phyloP scores from a whole-genome alignment of 1,284 basidiomycete genomes.

The Pseudozyma tsukubaensis region DNA sequence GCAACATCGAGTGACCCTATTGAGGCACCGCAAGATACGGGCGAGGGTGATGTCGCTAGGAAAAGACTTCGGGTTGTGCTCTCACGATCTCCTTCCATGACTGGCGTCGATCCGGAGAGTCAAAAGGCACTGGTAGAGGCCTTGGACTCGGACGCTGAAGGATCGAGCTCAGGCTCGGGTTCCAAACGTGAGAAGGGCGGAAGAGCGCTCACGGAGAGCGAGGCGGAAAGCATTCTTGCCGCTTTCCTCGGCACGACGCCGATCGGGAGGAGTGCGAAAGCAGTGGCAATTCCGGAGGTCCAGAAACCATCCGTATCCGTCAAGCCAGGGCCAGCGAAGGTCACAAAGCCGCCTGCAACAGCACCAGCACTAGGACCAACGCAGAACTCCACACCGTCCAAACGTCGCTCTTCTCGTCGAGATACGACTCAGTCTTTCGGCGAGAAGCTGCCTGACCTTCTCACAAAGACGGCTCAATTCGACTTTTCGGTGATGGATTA shows the following conservation, averaged over 20 bases:
- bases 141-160: slow-evolving; percentile 13
- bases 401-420: slow-evolving; percentile 28
- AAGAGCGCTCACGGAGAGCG: slow-evolving; percentile 31
- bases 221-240: slow-evolving; percentile 38
- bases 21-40: neutral
- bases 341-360: neutral
- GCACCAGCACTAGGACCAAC: neutral
- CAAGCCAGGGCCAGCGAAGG: neutral
- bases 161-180: too few relatives aligned
- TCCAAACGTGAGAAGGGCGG: slow-evolving; percentile 11
- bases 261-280: slow-evolving; percentile 10
- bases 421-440: slow-evolving; percentile 40
- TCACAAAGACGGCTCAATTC: slow-evolving; percentile 25
- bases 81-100: slow-evolving; percentile 8
- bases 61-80: slow-evolving; percentile 26
- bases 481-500: slow-evolving; percentile 41
- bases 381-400: slow-evolving; percentile 8
- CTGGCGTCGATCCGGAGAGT: neutral
- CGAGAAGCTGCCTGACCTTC: slow-evolving; percentile 40
- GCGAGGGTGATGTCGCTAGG: slow-evolving; percentile 3
- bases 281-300: neutral
- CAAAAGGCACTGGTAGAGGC: slow-evolving; percentile 12
- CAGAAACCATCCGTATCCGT: neutral
- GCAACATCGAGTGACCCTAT: slow-evolving; percentile 15
- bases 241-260: slow-evolving; percentile 38